phyloP scores from a whole-genome alignment of 768 basidiomycete genomes.

The Rhizopogon sp. region DNA sequence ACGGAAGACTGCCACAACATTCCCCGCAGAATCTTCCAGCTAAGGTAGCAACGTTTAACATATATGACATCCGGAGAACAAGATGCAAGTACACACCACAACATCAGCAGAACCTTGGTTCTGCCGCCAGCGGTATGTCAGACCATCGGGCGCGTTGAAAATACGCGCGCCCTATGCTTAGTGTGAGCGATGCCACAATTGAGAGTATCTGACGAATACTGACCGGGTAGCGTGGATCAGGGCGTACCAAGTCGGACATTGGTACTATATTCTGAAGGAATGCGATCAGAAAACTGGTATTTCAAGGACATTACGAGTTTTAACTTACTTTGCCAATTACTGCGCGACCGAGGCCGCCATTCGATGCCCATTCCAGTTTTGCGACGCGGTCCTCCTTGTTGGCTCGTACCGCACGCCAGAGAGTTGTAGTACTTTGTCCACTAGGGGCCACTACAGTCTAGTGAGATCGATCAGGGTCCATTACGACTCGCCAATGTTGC shows the following conservation, averaged over 20 bases:
- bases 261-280: conserved; percentile 60
- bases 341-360: conserved; percentile 79
- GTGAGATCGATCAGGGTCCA: conserved; percentile 20
- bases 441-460: conserved; percentile 61
- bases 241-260: conserved; percentile 79
- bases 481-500: conserved; percentile 9
- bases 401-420: conserved; percentile 76
- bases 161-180: conserved; percentile 51
- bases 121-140: conserved; percentile 78
- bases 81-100: conserved; percentile 39
- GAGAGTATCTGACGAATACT: conserved; percentile 21
- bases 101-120: conserved; percentile 52
- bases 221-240: conserved; percentile 59
- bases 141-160: conserved; percentile 81
- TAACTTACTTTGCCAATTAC: conserved; percentile 72
- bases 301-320: conserved; percentile 10
- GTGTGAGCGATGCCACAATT: conserved; percentile 8
- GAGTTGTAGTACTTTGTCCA: conserved; percentile 69
- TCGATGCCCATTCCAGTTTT: conserved; percentile 82
- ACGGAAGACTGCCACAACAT: conserved; percentile 75
- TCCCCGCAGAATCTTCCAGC: conserved; percentile 69
- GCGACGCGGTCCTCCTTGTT: conserved; percentile 87
- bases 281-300: conserved; percentile 18
- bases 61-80: neutral
- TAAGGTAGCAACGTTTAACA: conserved; percentile 25